Evolutionary conservation across 306 rosid species (phyloP).

Genomic region (Vigna mungo): DNA sequence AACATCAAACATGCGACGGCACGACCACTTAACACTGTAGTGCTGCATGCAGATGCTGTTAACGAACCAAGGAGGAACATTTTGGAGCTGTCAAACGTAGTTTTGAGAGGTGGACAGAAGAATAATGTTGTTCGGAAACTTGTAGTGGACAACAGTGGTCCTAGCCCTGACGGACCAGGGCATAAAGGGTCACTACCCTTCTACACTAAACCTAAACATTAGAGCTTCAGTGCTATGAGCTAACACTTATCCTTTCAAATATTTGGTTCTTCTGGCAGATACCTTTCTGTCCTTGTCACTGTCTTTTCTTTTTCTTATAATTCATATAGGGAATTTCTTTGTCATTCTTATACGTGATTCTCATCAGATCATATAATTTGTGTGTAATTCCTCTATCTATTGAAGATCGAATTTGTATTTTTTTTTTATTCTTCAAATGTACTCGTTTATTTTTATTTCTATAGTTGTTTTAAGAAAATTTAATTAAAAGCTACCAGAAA

Average conservation of each 20-base stretch:
- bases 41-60: not conserved
- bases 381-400: too few species aligned
- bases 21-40: slow-evolving; percentile 43
- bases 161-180: slow-evolving; percentile 56
- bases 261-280: too few species aligned
- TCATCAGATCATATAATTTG: not conserved
- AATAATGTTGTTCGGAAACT: not conserved
- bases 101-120: slow-evolving; percentile 17
- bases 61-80: slow-evolving; percentile 21
- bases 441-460: too few species aligned
- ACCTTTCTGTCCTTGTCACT: too few species aligned
- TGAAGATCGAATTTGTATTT: too few species aligned
- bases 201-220: not conserved
- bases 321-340: too few species aligned
- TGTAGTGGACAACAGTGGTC: slow-evolving; percentile 45
- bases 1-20: slow-evolving; percentile 41
- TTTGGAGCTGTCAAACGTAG: slow-evolving; percentile 7
- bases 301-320: not conserved
- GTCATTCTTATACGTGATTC: too few species aligned
- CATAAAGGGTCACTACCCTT: not conserved
- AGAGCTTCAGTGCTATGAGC: not conserved
- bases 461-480: too few species aligned
- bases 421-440: too few species aligned
- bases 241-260: too few species aligned
- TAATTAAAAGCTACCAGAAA: too few species aligned